Base-by-base conservation (phyloP, 2,329 filamentous ascomycete species). In the Cytospora leucostoma region DNA sequence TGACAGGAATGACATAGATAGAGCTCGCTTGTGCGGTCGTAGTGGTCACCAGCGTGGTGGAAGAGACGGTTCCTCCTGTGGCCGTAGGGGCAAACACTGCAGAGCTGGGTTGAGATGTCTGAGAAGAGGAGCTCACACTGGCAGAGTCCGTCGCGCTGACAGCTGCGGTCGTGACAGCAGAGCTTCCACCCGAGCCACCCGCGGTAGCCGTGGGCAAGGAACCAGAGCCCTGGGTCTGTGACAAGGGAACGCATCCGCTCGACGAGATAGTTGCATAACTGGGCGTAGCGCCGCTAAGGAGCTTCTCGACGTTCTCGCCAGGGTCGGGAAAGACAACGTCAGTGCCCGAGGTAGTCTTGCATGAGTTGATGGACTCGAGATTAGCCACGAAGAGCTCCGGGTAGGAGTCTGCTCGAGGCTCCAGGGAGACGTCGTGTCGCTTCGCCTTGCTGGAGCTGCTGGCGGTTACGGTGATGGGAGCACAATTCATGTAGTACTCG, bases 401-500 rank as follows among this genome's bases (percentile, higher is more conserved):
- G 55, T 62, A 17, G 95, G 88, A 49, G 10, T 52, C 57, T 6
- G 35, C 34, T 5, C 57, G 50, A 37, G 57, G 57, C 5, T 51
- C 13, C 35, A 59, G 49, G 13, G 57, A 40, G 4, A 49, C 58
- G 0, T 77, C 74, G 50, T 84, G 73, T 66, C 88, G 84, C 68
- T 84, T 84, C 1, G 79, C 74, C 61, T 85, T 70, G 49, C 76
- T 74, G 4, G 58, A 51, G 33, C 85, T 70, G 49, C 76, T 74
- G 11, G 58, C 51, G 33, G 84, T 85, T 38, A 98, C 81, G 0
- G 81, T 83, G 57, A 96, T 76, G 0, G 91, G 88, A 0, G 90
- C 92, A 70, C 94, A 99, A 83, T 97, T 96, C 93, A 96, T 96
- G 82, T 98, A 97, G 83, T 97, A 92, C 74, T 98, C 95, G 1